Base-by-base conservation (phyloP, 495 filamentous ascomycete species). In the Evansstolkia leycettana region DNA sequence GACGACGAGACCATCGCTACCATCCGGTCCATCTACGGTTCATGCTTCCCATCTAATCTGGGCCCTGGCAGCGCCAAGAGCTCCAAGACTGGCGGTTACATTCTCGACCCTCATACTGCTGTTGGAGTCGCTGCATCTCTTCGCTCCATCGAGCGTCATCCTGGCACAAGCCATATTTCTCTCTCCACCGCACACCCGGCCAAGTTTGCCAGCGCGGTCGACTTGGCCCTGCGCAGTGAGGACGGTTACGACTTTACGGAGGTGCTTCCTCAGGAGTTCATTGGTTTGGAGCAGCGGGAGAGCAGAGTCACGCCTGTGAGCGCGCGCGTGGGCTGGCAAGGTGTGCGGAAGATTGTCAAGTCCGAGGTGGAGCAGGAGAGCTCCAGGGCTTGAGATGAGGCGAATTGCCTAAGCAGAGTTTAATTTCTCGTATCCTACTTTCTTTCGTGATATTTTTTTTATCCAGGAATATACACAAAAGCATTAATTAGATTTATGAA, bases 101-200 rank as follows among this genome's bases (percentile, higher is more conserved):
- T 95, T 24, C 75, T 94, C 1, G 90, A 98, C 48, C 88, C 89
- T 6, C 90, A 95, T 67, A 77, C 83, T 3, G 87, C 90, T 1
- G 78, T 95, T 28, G 90, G 87, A 31, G 69, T 95, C 17, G 60
- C 75, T 17, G 87, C 82, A 12, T 65, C 86, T 0, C 41, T 70
- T 19, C 65, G 85, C 25, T 81, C 81, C 5, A 65, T 82, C 25
- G 45, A 67, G 24, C 64, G 70, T n/a, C 55, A 60, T 10, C 53
- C 64, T 7, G 48, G 54, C 12, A 62, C 59, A 13, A 64, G 69
- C 35, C 80, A 84, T 48, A 82, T 98, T 52, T 75, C 84, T 2
- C 73, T 95, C 4, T 81, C 84, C 4, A 96, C 89, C 2, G 88
- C 88, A 7, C 89, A 95, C 61, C 89, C 89, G 2, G 89, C 88